Evolutionary conservation across 768 basidiomycete genomes (phyloP), one percentile per base, ranked within the genome.

Genomic region (Pleurotus salmoneostramineus): DNA sequence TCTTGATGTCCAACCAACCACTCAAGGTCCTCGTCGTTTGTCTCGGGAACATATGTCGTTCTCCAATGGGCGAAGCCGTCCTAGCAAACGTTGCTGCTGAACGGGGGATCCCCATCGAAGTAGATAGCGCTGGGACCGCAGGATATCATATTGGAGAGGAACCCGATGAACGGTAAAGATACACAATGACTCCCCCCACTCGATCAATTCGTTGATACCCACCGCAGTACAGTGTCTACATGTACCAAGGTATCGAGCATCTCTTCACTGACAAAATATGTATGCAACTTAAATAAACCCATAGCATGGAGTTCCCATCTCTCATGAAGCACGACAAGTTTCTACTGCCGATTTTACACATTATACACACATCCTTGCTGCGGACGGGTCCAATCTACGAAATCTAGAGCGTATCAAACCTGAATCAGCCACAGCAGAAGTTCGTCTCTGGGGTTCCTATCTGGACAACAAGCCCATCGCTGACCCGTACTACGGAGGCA

Each of bases 61-160:
- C 91, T 21, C 93, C 94, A 0, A 92, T 96, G 85, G 94, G 93
- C 33, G 92, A 95, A 73, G 94, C 93, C 2, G 90, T 95, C 21
- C 78, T 95, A 33, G 77, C 74, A 59, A 79, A 91, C 56, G 79
- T 84, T 58, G 90, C 89, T 6, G 71, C 76, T 50, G 79, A 85
- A 64, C 84, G 89, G 35, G 84, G 83, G 10, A 65, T 91, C 42
- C 79, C 87, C 50, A 77, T 95, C 60, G 65, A 69, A 10, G 88
- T 95, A 33, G 92, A 95, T 63, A 93, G 91, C 51, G 89, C 88
- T 63, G 93, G 93, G 1, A 96, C 93, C 1, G 85, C 84, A 7
- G 87, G 82, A 11, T 95, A 94, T 69, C 94, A 97, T 64, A 69
- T 85, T 36, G 92, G 89, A 1, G 89, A 95, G 49, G 81, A 85